Percentiles rank a stretch among this genome's conserved stretches.
Conservation (phyloP, 768 basidiomycete species). For the Pleurotus salmoneostramineus region DNA sequence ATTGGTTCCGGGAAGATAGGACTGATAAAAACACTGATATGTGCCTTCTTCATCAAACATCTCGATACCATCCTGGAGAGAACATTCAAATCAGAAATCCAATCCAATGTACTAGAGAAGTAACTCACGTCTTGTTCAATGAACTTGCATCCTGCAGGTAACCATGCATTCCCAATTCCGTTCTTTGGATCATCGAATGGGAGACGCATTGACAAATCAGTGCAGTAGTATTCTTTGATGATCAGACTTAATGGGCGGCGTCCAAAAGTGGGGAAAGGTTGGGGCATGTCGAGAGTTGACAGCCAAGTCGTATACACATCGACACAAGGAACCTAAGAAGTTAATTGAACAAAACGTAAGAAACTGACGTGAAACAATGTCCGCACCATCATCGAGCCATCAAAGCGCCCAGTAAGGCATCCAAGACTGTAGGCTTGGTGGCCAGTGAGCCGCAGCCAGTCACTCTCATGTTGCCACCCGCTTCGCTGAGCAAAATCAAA, state of each 20-base stretch:
- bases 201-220: constrained; percentile 25
- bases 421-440: constrained; percentile 34
- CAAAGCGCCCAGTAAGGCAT: constrained; percentile 43
- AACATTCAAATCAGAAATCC: constrained; percentile 41
- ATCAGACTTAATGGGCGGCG: constrained; percentile 45
- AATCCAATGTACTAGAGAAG: constrained; percentile 24
- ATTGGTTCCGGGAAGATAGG: constrained; percentile 19
- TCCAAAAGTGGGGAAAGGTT: constrained; percentile 27
- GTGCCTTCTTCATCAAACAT: constrained; percentile 30
- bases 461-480: not conserved
- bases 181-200: constrained; percentile 25
- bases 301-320: constrained; percentile 31
- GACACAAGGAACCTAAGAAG: constrained; percentile 31
- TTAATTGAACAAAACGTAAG: not conserved
- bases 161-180: constrained; percentile 40
- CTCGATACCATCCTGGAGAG: constrained; percentile 46
- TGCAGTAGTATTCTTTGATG: constrained; percentile 45
- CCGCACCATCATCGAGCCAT: constrained; percentile 44
- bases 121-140: constrained; percentile 38
- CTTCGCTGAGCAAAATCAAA: not conserved
- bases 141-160: constrained; percentile 36
- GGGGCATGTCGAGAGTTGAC: constrained; percentile 26
- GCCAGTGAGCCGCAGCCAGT: not conserved
- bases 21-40: constrained; percentile 36
- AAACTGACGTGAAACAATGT: not conserved